A percentile compares a stretch with the other conserved stretches of the same genome.
Evolutionary conservation across 2,329 filamentous ascomycete genomes (phyloP).

Genomic region (Ceratocystiopsis sp.): DNA sequence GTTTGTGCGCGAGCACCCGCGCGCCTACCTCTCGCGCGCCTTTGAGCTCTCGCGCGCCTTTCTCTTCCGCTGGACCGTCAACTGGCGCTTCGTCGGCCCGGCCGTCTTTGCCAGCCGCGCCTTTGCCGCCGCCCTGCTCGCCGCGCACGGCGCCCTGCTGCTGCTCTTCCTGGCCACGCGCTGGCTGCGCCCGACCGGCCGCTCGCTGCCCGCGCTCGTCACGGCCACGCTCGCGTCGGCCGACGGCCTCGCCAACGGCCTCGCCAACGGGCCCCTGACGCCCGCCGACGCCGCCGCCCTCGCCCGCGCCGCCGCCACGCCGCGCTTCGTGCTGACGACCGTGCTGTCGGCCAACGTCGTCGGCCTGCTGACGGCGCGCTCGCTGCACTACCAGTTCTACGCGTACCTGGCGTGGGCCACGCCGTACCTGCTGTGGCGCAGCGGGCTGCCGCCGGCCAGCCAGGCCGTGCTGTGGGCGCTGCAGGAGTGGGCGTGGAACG

Average conservation of each 20-base stretch:
- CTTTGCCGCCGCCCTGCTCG: slow-evolving; percentile 53
- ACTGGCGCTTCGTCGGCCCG: slow-evolving; percentile 92
- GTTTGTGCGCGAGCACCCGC: slow-evolving; percentile 48
- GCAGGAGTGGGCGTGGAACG: slow-evolving; percentile 90
- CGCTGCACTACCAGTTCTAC: slow-evolving; percentile 91
- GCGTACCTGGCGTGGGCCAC: slow-evolving; percentile 80
- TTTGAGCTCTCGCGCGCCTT: slow-evolving; percentile 89
- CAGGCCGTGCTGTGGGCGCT: slow-evolving; percentile 54
- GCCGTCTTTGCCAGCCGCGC: slow-evolving; percentile 51
- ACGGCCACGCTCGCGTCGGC: slow-evolving; percentile 15
- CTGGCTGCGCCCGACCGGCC: slow-evolving; percentile 56
- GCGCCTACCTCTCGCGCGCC: slow-evolving; percentile 61
- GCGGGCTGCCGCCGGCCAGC: slow-evolving; percentile 47
- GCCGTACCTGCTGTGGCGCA: slow-evolving; percentile 72
- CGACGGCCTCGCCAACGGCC: neutral
- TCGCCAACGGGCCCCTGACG: slow-evolving; percentile 10
- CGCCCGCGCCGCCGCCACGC: slow-evolving; percentile 42
- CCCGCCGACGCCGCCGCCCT: slow-evolving; percentile 35
- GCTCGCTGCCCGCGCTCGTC: slow-evolving; percentile 22
- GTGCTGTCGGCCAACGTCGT: slow-evolving; percentile 62
- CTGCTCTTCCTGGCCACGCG: slow-evolving; percentile 44
- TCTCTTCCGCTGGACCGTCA: slow-evolving; percentile 96
- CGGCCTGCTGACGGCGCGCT: slow-evolving; percentile 72
- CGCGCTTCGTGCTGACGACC: slow-evolving; percentile 57
- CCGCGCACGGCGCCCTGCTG: slow-evolving; percentile 48